phyloP scores from a whole-genome alignment of 164 flowering plant species.

The Echeveria elegans region DNA sequence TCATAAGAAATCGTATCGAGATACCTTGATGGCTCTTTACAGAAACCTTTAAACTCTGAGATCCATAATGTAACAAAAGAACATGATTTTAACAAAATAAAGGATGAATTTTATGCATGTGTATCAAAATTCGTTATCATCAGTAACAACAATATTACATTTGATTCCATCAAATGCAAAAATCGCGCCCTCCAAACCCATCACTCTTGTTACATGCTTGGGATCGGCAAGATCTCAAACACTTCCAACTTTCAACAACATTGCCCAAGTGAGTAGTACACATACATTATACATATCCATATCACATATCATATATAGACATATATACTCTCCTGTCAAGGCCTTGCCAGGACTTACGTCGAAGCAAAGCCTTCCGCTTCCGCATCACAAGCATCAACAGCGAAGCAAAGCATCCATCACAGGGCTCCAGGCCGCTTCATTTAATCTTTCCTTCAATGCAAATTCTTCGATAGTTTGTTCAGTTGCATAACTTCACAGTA shows the following conservation, averaged over 20 bases:
- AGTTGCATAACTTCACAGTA: conserved; percentile 68
- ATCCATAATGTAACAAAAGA: not conserved
- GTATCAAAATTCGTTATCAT: not conserved
- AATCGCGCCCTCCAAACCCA: not conserved
- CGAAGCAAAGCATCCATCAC: not conserved
- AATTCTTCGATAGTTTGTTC: not conserved
- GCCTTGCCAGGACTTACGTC: not conserved
- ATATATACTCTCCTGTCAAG: not conserved
- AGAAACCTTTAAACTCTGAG: not conserved
- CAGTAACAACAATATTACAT: not conserved
- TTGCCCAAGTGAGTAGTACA: not conserved
- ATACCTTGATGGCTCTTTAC: too few species aligned
- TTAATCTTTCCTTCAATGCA: not conserved
- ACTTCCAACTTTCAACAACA: not conserved
- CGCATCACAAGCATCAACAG: not conserved
- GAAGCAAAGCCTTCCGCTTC: not conserved
- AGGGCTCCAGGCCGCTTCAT: not conserved
- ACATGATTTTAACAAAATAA: not conserved
- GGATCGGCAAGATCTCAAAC: not conserved
- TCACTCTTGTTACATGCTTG: not conserved
- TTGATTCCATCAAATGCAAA: not conserved
- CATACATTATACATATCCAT: not conserved
- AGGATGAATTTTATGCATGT: not conserved
- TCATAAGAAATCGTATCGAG: too few species aligned
- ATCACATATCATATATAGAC: not conserved